Base-by-base conservation (phyloP, 1,284 basidiomycete genomes). In the Rugiboletus extremiorientalis region DNA sequence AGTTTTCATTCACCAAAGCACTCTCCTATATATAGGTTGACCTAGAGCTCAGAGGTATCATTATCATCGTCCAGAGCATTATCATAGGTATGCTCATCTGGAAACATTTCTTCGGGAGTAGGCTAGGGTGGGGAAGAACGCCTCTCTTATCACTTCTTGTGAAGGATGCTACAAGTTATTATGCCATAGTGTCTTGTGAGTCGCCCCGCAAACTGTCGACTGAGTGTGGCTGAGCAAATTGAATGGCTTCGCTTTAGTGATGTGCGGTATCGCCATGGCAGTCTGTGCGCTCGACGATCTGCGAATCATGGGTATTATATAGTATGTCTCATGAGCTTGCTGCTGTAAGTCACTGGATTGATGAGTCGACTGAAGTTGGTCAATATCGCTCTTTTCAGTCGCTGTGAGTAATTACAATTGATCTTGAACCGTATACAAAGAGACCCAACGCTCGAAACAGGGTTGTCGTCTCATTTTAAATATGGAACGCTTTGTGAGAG, bases 131-230 rank as follows among this genome's bases (percentile, higher is more conserved):
- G 56, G 55, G 58, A 46, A 69, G 62, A 20, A 43, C 33, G 0
- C 66, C 60, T 20, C 40, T 65, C 42, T n/a, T 63, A 9, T 67
- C 64, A 18, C 50, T 65, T 52, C 54, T 67, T 11, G 30, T 58
- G 18, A 65, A 38, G 33, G 68, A 69, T 48, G 42, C 59, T 11
- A 18, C 56, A 16, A 54, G 38, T n/a, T 53, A 55, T 34, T 70
- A 52, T 53, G 5, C 34, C 18, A 10, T 14, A 23, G 15, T 58
- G 18, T 54, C 56, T 34, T 22, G 67, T 65, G 56, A 68, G 65
- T 66, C 18, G 16, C 10, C 5, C 22, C 14, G 9, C 23, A 31
- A 34, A 25, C 7, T 22, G 30, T 50, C 36, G 16, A 28, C 11
- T 27, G 10, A 31, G 30, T 22, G 6, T n/a, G 11, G 28, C 38